Base-by-base conservation (phyloP, 768 basidiomycete genomes). In the Hericium erinaceus region DNA sequence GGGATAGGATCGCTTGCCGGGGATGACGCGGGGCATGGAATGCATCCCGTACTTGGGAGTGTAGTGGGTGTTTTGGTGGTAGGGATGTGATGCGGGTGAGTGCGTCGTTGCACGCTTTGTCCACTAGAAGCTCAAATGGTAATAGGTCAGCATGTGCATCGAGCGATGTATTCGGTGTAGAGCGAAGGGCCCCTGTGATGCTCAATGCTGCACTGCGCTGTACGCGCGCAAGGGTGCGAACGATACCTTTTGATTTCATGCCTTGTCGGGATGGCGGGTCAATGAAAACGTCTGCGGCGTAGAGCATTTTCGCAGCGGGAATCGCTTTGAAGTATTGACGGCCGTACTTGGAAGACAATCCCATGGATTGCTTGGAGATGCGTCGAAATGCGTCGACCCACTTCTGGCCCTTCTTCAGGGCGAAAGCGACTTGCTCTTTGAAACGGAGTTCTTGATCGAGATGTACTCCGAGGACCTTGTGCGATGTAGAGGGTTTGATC, bases 381-480 rank as follows among this genome's bases (percentile, higher is more conserved):
- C 68, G 39, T 2, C 58, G 11, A 46, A 69, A 61, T 33, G 65
- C 64, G 0, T 52, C 40, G 0, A 66, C 37, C 61, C 67, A 65
- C 10, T 59, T 51, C 1, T 55, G 56, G 2, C 69, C 71, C 56
- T 65, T 71, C 1, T 51, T 59, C 0, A 68, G 26, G 1, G 61
- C 64, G 20, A 54, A 58, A 11, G 38, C 60, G 28, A 39, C 55
- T 40, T 63, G 61, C 55, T 33, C 60, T 4, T 65, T 57, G 61
- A 66, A 74, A 0, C 59, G 16, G 3, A 75, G 60, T 39, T 64
- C 63, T 1, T 65, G 49, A 61, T 74, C 72, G 2, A 73, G 20
- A 5, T 61, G 33, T 0, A 75, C 57, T 0, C 73, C 74, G 0
- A 75, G 64, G 54, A 70, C 69, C 39, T 66, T 68, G 54, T 64